These are phyloP conservation scores for Botrytis squamosa DNA, from an alignment of 2,329 filamentous ascomycete species.

Conservation along the genomic window DNA sequence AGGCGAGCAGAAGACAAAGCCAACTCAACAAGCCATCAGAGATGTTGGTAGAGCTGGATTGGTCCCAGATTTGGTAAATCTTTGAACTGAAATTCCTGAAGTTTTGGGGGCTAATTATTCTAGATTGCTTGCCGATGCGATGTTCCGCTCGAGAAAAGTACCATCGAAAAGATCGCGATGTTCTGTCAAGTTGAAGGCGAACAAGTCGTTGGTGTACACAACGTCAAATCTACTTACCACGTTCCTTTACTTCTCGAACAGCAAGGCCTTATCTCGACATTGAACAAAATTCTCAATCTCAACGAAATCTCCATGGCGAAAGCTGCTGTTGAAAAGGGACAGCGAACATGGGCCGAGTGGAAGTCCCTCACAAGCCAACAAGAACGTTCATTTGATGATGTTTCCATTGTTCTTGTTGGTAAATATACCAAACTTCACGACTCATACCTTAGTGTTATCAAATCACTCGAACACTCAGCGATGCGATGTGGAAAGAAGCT, in stretches of 20 bases:
- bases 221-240: slow-evolving; percentile 89
- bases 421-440: slow-evolving; percentile 88
- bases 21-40: slow-evolving; percentile 87
- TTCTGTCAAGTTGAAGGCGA: slow-evolving; percentile 84
- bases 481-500: slow-evolving; percentile 83
- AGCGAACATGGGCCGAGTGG: slow-evolving; percentile 76
- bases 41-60: slow-evolving; percentile 47
- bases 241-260: slow-evolving; percentile 88
- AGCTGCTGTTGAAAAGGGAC: slow-evolving; percentile 59
- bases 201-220: slow-evolving; percentile 85
- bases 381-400: slow-evolving; percentile 63
- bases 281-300: slow-evolving; percentile 65
- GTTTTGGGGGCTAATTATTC: slow-evolving; percentile 13
- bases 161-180: slow-evolving; percentile 82
- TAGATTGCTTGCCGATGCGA: slow-evolving; percentile 93
- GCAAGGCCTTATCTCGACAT: slow-evolving; percentile 69
- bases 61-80: slow-evolving; percentile 62
- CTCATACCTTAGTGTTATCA: slow-evolving; percentile 79
- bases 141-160: slow-evolving; percentile 66
- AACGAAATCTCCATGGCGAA: slow-evolving; percentile 54
- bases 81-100: neutral
- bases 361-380: slow-evolving; percentile 60
- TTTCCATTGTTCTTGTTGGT: slow-evolving; percentile 84
- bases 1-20: slow-evolving; percentile 91
- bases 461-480: slow-evolving; percentile 85